Conservation (phyloP, 768 basidiomycete species). For the Dacryopinax primogenitus region DNA sequence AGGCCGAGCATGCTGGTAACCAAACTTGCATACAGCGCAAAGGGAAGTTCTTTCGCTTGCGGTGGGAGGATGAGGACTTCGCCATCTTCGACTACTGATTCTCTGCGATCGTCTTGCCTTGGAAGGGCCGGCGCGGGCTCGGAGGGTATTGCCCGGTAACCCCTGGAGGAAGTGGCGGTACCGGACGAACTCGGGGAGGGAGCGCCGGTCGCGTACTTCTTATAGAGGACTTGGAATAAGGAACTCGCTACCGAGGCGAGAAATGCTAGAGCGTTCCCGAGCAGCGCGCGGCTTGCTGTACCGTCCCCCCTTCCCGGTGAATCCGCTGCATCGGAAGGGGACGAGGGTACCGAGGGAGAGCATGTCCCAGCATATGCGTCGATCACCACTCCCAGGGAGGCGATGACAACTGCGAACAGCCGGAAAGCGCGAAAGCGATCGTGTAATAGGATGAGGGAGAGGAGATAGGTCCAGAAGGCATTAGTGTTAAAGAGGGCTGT, state of each 20-base stretch:
- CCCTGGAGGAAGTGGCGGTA: background rate
- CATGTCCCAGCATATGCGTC: slow-evolving; percentile 64
- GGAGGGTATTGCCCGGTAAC: slow-evolving; percentile 36
- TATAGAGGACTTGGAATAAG: slow-evolving; percentile 76
- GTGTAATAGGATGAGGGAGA: slow-evolving; percentile 42
- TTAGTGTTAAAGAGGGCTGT: slow-evolving; percentile 78
- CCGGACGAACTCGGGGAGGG: background rate
- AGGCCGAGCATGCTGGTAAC: slow-evolving; percentile 71
- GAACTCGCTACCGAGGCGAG: slow-evolving; percentile 59
- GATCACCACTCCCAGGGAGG: slow-evolving; percentile 63
- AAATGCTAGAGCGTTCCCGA: slow-evolving; percentile 65
- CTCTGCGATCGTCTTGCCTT: background rate
- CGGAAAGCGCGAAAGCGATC: slow-evolving; percentile 45
- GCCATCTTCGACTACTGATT: background rate
- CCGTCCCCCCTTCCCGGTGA: background rate
- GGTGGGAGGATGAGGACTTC: background rate
- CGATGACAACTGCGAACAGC: slow-evolving; percentile 60
- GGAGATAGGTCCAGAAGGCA: slow-evolving; percentile 81
- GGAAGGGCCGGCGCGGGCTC: background rate
- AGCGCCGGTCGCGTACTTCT: slow-evolving; percentile 46
- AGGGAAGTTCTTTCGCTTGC: slow-evolving; percentile 37
- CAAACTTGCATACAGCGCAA: slow-evolving; percentile 74
- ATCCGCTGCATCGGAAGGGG: background rate
- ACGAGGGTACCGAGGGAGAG: background rate
- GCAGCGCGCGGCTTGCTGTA: slow-evolving; percentile 23